These are phyloP conservation scores for Aspergillus homomorphus DNA, from an alignment of 495 filamentous ascomycete genomes.

Conservation along the genomic window DNA sequence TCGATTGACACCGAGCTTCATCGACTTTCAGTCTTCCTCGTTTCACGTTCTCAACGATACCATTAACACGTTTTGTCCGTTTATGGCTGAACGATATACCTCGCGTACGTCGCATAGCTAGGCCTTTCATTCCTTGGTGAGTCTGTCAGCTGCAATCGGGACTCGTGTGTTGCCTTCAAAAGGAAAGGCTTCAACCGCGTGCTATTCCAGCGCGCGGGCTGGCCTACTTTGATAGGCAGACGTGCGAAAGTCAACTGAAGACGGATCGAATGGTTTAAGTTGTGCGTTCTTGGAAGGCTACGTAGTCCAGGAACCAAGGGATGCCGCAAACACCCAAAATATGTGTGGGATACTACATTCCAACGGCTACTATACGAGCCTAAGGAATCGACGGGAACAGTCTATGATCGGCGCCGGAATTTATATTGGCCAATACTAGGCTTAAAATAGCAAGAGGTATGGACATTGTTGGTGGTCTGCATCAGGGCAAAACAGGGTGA, in stretches of 20 bases:
- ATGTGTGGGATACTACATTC: neutral
- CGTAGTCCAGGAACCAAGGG: neutral
- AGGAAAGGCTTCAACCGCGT: no score
- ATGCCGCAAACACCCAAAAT: neutral
- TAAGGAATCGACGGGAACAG: no score
- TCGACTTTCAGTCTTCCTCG: no score
- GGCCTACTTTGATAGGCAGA: neutral
- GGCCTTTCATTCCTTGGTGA: no score
- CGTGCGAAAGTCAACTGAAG: neutral
- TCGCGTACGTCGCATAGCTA: no score
- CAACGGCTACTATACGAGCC: neutral
- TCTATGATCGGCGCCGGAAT: neutral
- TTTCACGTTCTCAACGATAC: no score
- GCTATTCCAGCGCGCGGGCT: no score
- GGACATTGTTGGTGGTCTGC: neutral
- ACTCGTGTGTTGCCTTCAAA: no score
- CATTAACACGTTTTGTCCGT: no score
- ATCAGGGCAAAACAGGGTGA: neutral
- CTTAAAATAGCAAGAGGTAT: neutral
- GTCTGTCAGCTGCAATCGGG: no score
- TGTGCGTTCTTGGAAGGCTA: neutral
- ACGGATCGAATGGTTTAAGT: neutral
- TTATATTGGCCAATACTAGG: neutral
- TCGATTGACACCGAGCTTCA: no score
- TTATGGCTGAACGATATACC: no score